These are phyloP conservation scores for Darksidea phi DNA, from an alignment of 495 filamentous ascomycete genomes.

Conservation along the genomic window DNA sequence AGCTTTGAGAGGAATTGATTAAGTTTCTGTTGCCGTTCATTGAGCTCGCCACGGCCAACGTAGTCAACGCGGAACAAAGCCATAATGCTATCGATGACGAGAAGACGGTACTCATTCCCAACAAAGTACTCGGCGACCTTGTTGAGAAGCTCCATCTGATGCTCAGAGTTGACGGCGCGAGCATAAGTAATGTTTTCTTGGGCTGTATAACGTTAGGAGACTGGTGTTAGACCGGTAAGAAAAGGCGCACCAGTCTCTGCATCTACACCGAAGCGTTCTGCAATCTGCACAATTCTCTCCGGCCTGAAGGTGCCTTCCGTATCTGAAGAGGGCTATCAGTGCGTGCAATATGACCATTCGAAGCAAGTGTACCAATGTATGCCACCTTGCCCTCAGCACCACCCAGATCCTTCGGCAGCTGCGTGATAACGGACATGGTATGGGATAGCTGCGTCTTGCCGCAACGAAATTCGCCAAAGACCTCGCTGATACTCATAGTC, in stretches of 20 bases:
- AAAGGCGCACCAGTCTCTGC: constrained; percentile 29
- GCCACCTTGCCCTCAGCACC: constrained; percentile 77
- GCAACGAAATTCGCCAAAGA: constrained; percentile 72
- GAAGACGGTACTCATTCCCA: constrained; percentile 65
- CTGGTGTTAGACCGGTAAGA: constrained; percentile 7
- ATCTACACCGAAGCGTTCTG: constrained; percentile 64
- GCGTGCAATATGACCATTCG: background rate
- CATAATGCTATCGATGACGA: constrained; percentile 79
- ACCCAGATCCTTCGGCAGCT: constrained; percentile 58
- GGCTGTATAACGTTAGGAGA: constrained; percentile 47
- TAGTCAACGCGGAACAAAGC: constrained; percentile 76
- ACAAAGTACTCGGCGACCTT: constrained; percentile 65
- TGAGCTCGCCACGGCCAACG: constrained; percentile 70
- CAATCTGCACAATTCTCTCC: constrained; percentile 69
- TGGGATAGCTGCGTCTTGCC: constrained; percentile 62
- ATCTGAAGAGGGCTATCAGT: constrained; percentile 46
- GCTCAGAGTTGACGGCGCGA: constrained; percentile 71
- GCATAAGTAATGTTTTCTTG: constrained; percentile 77
- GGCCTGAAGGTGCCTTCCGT: constrained; percentile 79
- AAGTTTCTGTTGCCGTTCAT: constrained; percentile 74
- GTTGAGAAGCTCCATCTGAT: constrained; percentile 71
- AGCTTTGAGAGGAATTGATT: constrained; percentile 68
- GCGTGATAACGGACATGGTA: constrained; percentile 45
- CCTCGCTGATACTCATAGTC: constrained; percentile 77
- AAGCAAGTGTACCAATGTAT: constrained; percentile 59